Evolutionary conservation across 2,329 filamentous ascomycete species (phyloP), one percentile per base, ranked within the genome.

Genomic region (Fusarium nodosum): DNA sequence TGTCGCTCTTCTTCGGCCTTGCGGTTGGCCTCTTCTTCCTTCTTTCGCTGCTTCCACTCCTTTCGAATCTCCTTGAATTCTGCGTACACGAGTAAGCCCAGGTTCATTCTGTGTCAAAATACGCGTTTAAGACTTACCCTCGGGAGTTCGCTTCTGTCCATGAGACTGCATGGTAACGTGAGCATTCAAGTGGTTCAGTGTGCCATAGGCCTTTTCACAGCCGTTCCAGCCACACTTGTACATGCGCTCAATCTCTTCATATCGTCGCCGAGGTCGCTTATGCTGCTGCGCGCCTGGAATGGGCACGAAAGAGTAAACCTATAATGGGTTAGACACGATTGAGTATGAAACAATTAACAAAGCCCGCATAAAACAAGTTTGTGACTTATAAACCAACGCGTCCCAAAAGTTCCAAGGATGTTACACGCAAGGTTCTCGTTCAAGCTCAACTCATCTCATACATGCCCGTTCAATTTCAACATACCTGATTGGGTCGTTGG

Each of bases 11-110:
- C 95, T 79, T 98, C 96, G 12, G 67, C 68, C 60, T 70, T 70
- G 39, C 68, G 68, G n/a, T 64, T 67, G 20, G 68, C 68, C 39
- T 97, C 94, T 69, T 98, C 95, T 79, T 98, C 96, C 93, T 99
- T 99, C 88, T 98, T 98, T 77, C 96, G 93, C 39, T 93, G 93
- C 84, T 98, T 99, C 96, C 96, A 99, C 78, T 98, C 95, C 79
- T 98, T 98, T 69, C 96, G 92, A 64, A 98, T 97, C 77, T 99
- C 96, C 79, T 99, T 99, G 84, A 99, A 98, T 81, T 98, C 96
- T 98, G 77, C 71, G 75, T 66, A 9, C 59, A n/a, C 3, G 12
- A 24, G 75, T 79, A 74, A 80, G 77, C 36, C 7, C 12, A 8
- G 13, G 8, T 45, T 24, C 31, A 18, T 26, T 12, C 9, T 12